Base-by-base conservation (phyloP, 2,329 filamentous ascomycete species). In the Aspergillus pseudonomiae region DNA sequence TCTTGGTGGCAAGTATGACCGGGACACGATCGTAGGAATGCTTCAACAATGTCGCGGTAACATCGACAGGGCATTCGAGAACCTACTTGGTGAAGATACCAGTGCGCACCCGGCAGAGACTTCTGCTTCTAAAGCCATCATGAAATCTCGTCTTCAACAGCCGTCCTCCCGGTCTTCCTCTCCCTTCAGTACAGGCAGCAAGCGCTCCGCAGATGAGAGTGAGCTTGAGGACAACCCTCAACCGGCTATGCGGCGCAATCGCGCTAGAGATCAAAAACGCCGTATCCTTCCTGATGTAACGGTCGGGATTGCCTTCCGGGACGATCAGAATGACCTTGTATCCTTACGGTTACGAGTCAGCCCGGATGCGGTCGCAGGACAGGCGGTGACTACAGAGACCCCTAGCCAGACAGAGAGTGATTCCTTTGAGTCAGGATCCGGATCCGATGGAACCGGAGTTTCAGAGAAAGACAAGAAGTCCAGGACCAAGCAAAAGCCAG, bases 31-130 rank as follows among this genome's bases (percentile, higher is more conserved):
- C 64, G 81, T 83, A 56, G 80, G 82, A 66, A 80, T 82, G 64
- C 77, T 88, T 36, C 79, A 84, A 68, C 80, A 83, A 66, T 82
- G 80, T 61, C 83, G 82, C 57, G 85, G 85, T 48, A 82, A 85
- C 67, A 79, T 88, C 52, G 80, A 86, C 67, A 73, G 78, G 32
- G 83, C 85, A 7, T 85, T 87, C 48, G 79, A 79, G 14, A 82
- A 80, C 53, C 73, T 88, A 21, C 71, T 86, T 3, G 85, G 84
- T 43, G 78, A 79, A 3, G 80, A 84, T 41, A 56, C 60, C 28
- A 69, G 70, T n/a, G 63, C 65, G 2, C 62, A 66, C 36, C 61
- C 66, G 28, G 67, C 69, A 4, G 71, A 73, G 53, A 66, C 71
- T 30, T 55, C 65, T 3, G 58, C 65, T 32, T 71, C 69, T 14